Conservation (phyloP, 1,139 yeast genomes). For the Candida gigantensis region DNA sequence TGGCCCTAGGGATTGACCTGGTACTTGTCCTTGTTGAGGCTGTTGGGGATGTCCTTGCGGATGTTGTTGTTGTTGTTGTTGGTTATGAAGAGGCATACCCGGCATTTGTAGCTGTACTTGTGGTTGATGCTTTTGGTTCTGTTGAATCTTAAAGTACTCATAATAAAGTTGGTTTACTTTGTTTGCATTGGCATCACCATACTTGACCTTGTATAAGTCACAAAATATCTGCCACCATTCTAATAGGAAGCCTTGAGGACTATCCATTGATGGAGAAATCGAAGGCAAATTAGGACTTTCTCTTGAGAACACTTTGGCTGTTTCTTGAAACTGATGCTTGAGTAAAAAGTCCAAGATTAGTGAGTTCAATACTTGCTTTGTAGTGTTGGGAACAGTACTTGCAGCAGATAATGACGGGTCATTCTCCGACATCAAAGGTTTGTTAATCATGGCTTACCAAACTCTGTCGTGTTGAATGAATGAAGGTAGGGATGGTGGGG, state of each 20-base stretch:
- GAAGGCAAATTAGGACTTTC: slow-evolving; percentile 65
- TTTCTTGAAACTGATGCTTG: slow-evolving; percentile 68
- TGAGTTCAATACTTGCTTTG: slow-evolving; percentile 73
- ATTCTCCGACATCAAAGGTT: slow-evolving; percentile 2
- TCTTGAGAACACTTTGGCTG: slow-evolving; percentile 70
- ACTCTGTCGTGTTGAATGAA: too few relatives aligned
- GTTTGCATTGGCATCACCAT: slow-evolving; percentile 31
- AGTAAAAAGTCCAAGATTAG: slow-evolving; percentile 84
- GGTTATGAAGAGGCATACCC: slow-evolving; percentile 14
- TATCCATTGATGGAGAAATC: slow-evolving; percentile 61
- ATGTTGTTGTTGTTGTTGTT: slow-evolving; percentile 20
- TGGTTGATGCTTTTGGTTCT: slow-evolving; percentile 10
- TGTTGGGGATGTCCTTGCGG: slow-evolving; percentile 23
- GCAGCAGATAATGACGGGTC: slow-evolving; percentile 15
- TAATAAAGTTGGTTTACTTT: slow-evolving; percentile 22
- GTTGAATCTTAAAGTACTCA: slow-evolving; percentile 9
- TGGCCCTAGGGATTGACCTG: slow-evolving; percentile 15
- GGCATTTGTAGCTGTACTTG: slow-evolving; percentile 16
- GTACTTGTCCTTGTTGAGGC: slow-evolving; percentile 10
- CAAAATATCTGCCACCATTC: slow-evolving; percentile 98
- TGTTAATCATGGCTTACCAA: background rate
- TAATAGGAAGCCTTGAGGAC: slow-evolving; percentile 82
- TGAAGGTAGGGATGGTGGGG: too few relatives aligned
- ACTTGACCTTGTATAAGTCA: slow-evolving; percentile 87
- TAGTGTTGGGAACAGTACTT: slow-evolving; percentile 22